Base-by-base conservation (phyloP, 2,329 filamentous ascomycete species). In the Neonectria neomacrospora region DNA sequence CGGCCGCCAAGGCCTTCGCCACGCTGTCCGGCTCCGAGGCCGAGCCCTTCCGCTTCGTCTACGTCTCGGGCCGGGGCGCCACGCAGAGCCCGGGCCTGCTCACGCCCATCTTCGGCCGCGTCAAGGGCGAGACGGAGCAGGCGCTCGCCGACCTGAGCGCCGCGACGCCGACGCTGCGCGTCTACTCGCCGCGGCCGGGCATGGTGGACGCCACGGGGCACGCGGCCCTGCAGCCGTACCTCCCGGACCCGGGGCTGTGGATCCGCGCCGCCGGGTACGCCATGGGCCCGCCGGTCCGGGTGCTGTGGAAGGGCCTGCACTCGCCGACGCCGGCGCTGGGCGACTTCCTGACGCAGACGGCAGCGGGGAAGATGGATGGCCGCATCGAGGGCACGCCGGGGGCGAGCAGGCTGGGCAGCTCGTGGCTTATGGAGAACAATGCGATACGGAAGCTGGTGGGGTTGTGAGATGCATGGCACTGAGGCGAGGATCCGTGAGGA, bases 51-150 rank as follows among this genome's bases (percentile, higher is more conserved):
- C 87, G 86, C 54, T 94, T 93, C 75, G 82, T 93, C 66, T 91
- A 88, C 72, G 85, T 94, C 30, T 93, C 91, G 0, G 90, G 89
- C 52, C 78, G 81, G 54, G 88, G 88, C 48, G 85, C 89, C 0
- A 90, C 88, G 1, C 83, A 83, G 18, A 77, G 77, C 1, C 90
- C 90, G 0, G 83, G 84, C 3, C 73, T 75, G 5, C 83, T 89
- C 69, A 85, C 89, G 0, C 75, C 83, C 18, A 77, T 86, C 47
- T 93, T 87, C 71, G 88, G 81, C 1, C 80, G 83, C 12, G 82
- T 91, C 58, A 94, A 94, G 75, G 91, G 91, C 12, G 82, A 88
- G 73, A 85, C 86, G 0, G 91, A 94, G 76, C 67, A 80, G 1
- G 76, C 80, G 1, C 81, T 94, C 2, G 81, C 90, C 1, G 80